Percentiles rank a stretch among this genome's conserved stretches.
These are phyloP conservation scores for Brassica rapa DNA, from an alignment of 345 rosid genomes.

Conservation along the genomic window DNA sequence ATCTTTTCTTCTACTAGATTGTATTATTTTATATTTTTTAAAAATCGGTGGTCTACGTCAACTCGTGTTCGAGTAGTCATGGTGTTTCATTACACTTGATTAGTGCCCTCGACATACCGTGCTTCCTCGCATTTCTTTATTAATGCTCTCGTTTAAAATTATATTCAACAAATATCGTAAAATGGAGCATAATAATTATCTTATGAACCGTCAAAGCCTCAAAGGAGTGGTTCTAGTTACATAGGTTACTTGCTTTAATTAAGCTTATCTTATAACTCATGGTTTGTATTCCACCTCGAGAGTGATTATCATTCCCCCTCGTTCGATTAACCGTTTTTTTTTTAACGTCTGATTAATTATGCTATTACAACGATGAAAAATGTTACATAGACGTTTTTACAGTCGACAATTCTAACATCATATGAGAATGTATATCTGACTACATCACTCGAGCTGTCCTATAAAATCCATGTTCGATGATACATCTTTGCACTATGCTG, in stretches of 20 bases:
- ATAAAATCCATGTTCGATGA: no score
- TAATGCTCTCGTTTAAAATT: conserved; percentile 1
- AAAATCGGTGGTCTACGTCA: conserved; percentile 20
- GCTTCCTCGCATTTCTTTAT: conserved; percentile 29
- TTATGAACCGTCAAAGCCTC: conserved; percentile 43
- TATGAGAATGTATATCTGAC: no score
- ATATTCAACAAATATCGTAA: conserved; percentile 12
- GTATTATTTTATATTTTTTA: conserved; percentile 3
- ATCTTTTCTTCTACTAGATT: conserved; percentile 9
- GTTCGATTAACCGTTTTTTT: background rate
- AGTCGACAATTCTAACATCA: no score
- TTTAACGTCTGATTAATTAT: no score
- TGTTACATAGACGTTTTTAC: no score
- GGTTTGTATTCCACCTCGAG: conserved; percentile 17
- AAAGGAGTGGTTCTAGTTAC: conserved; percentile 40
- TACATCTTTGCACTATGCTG: no score
- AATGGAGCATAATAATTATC: conserved; percentile 39
- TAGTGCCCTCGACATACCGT: conserved; percentile 16
- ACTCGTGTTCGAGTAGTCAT: conserved; percentile 10
- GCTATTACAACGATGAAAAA: no score
- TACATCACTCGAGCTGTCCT: no score
- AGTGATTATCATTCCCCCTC: conserved; percentile 11
- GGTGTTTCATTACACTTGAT: conserved; percentile 20
- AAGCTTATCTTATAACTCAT: conserved; percentile 29
- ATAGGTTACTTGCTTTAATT: conserved; percentile 22